Evolutionary conservation across 2,329 filamentous ascomycete species (phyloP).

Genomic region (Hypoxylon sp.): DNA sequence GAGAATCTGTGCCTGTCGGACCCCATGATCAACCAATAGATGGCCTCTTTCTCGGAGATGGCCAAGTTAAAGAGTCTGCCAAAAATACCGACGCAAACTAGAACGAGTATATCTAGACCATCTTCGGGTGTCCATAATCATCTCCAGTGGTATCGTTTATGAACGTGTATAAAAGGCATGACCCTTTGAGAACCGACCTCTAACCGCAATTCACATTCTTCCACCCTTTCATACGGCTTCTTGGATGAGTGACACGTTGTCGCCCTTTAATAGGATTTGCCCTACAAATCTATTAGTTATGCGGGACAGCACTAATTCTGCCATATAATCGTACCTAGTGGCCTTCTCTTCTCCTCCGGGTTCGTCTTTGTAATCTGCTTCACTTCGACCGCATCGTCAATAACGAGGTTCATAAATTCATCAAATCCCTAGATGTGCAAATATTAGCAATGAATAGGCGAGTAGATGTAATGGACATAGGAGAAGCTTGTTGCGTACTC

Average conservation of each 20-base stretch:
- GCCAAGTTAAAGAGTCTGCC: constrained; percentile 66
- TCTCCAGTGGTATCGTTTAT: constrained; percentile 31
- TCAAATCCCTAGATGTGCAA: constrained; percentile 83
- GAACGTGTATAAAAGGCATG: constrained; percentile 20
- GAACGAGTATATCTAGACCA: constrained; percentile 41
- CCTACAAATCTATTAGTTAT: constrained; percentile 59
- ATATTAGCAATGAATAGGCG: constrained; percentile 22
- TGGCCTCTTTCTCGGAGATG: constrained; percentile 81
- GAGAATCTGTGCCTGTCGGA: constrained; percentile 79
- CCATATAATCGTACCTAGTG: constrained; percentile 72
- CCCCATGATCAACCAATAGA: constrained; percentile 85
- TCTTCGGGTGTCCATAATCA: constrained; percentile 26
- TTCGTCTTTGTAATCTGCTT: constrained; percentile 86
- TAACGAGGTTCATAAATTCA: constrained; percentile 99
- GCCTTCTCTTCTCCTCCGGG: constrained; percentile 80
- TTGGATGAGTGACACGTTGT: constrained; percentile 76
- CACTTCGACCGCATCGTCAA: constrained; percentile 96
- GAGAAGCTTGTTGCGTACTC: constrained; percentile 69
- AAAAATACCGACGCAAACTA: constrained; percentile 44
- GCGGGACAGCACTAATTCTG: neutral
- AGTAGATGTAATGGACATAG: constrained; percentile 14
- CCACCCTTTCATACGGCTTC: constrained; percentile 56
- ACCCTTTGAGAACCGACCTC: constrained; percentile 10
- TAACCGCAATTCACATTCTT: constrained; percentile 16
- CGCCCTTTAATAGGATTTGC: constrained; percentile 77